Conservation (phyloP, 2,329 filamentous ascomycete genomes). For the Basipetospora sp. region DNA sequence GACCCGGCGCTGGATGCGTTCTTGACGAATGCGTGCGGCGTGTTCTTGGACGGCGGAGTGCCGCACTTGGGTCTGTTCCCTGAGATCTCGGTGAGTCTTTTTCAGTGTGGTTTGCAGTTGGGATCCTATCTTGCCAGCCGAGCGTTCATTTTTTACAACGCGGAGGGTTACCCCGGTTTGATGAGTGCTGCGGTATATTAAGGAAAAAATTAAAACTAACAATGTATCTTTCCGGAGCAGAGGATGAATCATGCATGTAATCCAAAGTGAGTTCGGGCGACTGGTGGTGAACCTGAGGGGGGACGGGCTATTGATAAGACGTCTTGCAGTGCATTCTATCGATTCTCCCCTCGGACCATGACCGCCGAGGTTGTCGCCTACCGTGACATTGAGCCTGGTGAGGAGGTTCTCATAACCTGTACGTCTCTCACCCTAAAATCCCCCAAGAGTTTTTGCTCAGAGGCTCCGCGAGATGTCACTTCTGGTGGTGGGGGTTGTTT, state of each 20-base stretch:
- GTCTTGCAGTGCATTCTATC: conserved; percentile 17
- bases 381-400: conserved; percentile 18
- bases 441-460: too few relatives aligned
- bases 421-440: conserved; percentile 5
- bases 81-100: conserved; percentile 17
- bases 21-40: conserved; percentile 20
- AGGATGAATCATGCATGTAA: conserved; percentile 23
- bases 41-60: conserved; percentile 10
- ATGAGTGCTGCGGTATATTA: too few relatives aligned
- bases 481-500: too few relatives aligned
- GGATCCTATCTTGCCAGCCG: too few relatives aligned
- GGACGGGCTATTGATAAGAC: background rate
- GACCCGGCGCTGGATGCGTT: conserved; percentile 19
- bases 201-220: too few relatives aligned
- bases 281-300: background rate
- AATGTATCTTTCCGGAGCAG: too few relatives aligned
- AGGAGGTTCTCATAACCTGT: conserved; percentile 24
- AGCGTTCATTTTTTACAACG: too few relatives aligned
- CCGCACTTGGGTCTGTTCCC: conserved; percentile 19
- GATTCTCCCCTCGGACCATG: conserved; percentile 17
- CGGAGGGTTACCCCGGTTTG: too few relatives aligned
- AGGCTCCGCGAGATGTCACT: too few relatives aligned
- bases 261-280: conserved; percentile 20
- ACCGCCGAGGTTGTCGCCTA: conserved; percentile 20
- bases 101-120: too few relatives aligned